Evolutionary conservation across 2,329 filamentous ascomycete genomes (phyloP).

Genomic region (Clathrospora elynae): DNA sequence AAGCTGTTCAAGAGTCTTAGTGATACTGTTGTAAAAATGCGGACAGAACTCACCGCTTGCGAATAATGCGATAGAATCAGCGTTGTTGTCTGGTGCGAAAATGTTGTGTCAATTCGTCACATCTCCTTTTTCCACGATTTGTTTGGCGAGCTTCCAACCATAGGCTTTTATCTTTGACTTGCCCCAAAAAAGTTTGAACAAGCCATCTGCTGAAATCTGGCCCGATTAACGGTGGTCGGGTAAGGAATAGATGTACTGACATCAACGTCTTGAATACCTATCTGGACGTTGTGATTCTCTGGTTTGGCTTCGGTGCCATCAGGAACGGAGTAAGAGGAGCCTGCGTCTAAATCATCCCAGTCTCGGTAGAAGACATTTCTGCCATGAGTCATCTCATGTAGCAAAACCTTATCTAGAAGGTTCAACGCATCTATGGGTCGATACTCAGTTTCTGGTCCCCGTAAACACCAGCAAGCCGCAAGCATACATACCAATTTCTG

Average conservation of each 20-base stretch:
- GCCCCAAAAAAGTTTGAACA: no score
- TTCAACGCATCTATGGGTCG: slow-evolving; percentile 10
- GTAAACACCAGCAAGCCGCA: no score
- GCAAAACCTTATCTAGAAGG: slow-evolving; percentile 19
- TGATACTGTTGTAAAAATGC: no score
- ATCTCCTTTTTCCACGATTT: background rate
- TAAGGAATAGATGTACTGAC: no score
- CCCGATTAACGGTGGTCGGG: no score
- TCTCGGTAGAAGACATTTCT: background rate
- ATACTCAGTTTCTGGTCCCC: background rate
- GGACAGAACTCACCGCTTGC: slow-evolving; percentile 14
- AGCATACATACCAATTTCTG: background rate
- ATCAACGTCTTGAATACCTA: no score
- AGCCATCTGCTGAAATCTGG: no score
- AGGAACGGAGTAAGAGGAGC: background rate
- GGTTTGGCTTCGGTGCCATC: no score
- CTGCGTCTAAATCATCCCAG: background rate
- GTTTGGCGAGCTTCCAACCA: slow-evolving; percentile 10
- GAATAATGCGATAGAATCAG: slow-evolving; percentile 16
- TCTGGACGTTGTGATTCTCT: no score
- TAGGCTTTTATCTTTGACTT: no score
- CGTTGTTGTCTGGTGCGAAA: slow-evolving; percentile 16
- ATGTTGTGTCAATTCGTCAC: background rate
- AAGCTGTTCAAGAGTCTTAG: slow-evolving; percentile 1
- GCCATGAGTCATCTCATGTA: slow-evolving; percentile 24